Percentiles rank a stretch among this genome's conserved stretches.
These are phyloP conservation scores for Actinidia arguta DNA, from an alignment of 179 eudicot genomes.

Conservation along the genomic window DNA sequence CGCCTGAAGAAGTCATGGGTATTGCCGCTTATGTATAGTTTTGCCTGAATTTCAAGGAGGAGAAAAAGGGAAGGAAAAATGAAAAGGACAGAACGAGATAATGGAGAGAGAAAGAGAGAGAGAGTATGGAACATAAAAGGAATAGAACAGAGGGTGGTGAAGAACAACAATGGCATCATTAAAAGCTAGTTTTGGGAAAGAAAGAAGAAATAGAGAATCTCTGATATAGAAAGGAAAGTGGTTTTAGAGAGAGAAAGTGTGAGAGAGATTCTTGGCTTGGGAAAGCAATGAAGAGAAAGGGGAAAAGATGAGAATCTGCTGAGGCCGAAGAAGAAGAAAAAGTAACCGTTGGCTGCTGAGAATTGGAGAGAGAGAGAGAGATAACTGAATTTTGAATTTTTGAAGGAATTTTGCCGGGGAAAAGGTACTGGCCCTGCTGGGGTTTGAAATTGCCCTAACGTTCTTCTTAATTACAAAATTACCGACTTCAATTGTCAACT, in stretches of 20 bases:
- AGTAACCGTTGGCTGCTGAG: slow-evolving; percentile 36
- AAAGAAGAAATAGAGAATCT: slow-evolving; percentile 34
- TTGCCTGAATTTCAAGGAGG: slow-evolving; percentile 30
- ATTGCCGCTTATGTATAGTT: slow-evolving; percentile 38
- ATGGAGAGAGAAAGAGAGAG: slow-evolving; percentile 28
- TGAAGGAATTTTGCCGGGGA: slow-evolving; percentile 41
- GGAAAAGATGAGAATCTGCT: slow-evolving; percentile 11
- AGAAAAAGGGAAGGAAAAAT: slow-evolving; percentile 23
- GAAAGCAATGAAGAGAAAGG: slow-evolving; percentile 10
- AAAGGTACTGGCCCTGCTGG: too few species aligned
- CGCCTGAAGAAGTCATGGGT: slow-evolving; percentile 74
- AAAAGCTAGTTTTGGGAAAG: slow-evolving; percentile 33
- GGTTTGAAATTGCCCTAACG: too few species aligned
- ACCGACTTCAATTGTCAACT: slow-evolving; percentile 1
- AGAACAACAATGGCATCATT: slow-evolving; percentile 45
- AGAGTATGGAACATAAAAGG: slow-evolving; percentile 32
- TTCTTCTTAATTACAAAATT: slow-evolving; percentile 1
- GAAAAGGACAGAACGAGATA: slow-evolving; percentile 58
- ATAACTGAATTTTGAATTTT: slow-evolving; percentile 35
- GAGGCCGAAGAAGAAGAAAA: slow-evolving; percentile 20
- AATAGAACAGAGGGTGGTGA: slow-evolving; percentile 31
- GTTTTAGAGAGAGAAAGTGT: slow-evolving; percentile 13
- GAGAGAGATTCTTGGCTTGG: slow-evolving; percentile 16
- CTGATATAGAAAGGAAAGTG: slow-evolving; percentile 26
- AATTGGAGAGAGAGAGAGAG: slow-evolving; percentile 16